Evolutionary conservation across 2,329 filamentous ascomycete genomes (phyloP), one percentile per base, ranked within the genome.

Genomic region (Dactylonectria estremocensis): DNA sequence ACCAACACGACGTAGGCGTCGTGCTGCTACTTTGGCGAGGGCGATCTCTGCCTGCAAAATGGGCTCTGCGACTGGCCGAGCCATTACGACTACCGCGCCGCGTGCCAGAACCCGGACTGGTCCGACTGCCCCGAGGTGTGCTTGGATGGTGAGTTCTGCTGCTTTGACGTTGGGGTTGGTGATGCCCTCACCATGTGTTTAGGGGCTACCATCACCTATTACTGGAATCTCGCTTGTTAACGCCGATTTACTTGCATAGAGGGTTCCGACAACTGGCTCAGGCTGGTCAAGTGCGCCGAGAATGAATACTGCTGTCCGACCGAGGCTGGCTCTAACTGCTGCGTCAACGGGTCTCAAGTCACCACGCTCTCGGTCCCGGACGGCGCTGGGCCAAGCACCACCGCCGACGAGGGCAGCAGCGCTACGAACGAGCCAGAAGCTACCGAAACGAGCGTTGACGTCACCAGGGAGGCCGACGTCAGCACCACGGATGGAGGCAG

Each of bases 11-110:
- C 43, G 1, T 74, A 66, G 11, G 64, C 71, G 3, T 69, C 71
- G 14, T 74, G 72, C 20, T 74, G 72, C 14, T 74, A 74, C 55
- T 74, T 74, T 31, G 69, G 72, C 7, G 71, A 74, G 14, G 72
- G 71, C 3, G 72, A 74, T 24, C 65, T 59, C 4, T 74, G 72
- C 37, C 33, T 74, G 43, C 45, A 64, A 7, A 74, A 74, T 4
- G 72, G 72, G 11, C n/a, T 74, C 4, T 74, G 72, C 55, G 63
- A 52, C 5, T 64, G 68, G 4, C 71, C 71, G 0, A 61, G 31
- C 2, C 61, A 67, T 22, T 64, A 46, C 2, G 69, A 71, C 40
- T 73, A 74, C 28, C 71, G 72, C 14, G 72, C 72, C 6, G 71
- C 72, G 1, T 74, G 72, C 2, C 54, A 72, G 53, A 74, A 74